Evolutionary conservation across 164 flowering plant genomes (phyloP).

Genomic region (Macadamia tetraphylla): DNA sequence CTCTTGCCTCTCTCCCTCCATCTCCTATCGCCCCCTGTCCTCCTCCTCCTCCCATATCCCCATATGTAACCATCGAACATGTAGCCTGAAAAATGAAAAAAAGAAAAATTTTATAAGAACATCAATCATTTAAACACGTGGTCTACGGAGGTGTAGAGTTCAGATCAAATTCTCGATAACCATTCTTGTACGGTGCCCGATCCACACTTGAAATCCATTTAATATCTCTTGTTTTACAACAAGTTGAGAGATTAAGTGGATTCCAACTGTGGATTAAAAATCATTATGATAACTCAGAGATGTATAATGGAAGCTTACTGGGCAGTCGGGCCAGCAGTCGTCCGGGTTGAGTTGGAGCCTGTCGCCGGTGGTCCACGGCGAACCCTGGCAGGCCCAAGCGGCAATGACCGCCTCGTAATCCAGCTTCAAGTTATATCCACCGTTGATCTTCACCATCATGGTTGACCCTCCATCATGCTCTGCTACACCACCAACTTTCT

Average conservation of each 20-base stretch:
- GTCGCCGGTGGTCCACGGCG: constrained; percentile 71
- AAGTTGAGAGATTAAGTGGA: no score
- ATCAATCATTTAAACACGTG: background rate
- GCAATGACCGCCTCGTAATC: constrained; percentile 61
- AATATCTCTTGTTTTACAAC: no score
- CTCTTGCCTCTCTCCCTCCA: constrained; percentile 85
- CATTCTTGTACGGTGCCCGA: no score
- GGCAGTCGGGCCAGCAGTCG: constrained; percentile 48
- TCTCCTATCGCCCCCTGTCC: constrained; percentile 26
- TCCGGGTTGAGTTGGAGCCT: constrained; percentile 53
- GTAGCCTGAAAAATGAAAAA: constrained; percentile 23
- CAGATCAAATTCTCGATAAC: no score
- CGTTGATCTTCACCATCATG: background rate
- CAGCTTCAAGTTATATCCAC: constrained; percentile 33
- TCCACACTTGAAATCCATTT: no score
- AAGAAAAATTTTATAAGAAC: background rate
- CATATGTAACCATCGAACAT: constrained; percentile 26
- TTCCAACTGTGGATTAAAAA: no score
- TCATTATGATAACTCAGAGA: no score
- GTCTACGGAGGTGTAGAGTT: no score
- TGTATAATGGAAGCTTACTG: no score
- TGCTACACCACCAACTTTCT: constrained; percentile 4
- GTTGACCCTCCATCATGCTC: background rate
- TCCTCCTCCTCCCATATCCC: constrained; percentile 27
- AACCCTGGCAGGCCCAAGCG: constrained; percentile 68